Evolutionary conservation across 2,329 filamentous ascomycete species (phyloP).

Genomic region (Metarhizium guizhouense): DNA sequence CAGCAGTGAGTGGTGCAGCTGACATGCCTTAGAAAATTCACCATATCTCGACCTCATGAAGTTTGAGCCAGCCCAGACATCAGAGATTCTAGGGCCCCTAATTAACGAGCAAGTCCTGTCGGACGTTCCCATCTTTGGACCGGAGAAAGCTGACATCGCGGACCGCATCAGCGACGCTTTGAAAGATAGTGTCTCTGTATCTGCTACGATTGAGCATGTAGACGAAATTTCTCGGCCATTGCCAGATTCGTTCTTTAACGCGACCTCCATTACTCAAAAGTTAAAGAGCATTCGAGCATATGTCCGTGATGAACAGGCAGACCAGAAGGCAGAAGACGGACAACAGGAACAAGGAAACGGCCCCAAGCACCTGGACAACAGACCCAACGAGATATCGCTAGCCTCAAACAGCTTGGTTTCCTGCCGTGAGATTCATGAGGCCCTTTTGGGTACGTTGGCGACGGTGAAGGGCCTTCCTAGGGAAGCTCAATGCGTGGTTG

Average conservation of each 20-base stretch:
- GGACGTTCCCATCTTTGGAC: slow-evolving; percentile 48
- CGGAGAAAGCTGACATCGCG: slow-evolving; percentile 34
- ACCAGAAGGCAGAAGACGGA: slow-evolving; percentile 13
- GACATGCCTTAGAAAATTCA: slow-evolving; percentile 30
- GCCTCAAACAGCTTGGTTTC: slow-evolving; percentile 32
- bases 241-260: slow-evolving; percentile 31
- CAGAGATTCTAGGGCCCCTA: slow-evolving; percentile 44
- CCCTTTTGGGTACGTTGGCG: slow-evolving; percentile 36
- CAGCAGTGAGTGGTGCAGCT: slow-evolving; percentile 5
- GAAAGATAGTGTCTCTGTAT: slow-evolving; percentile 22
- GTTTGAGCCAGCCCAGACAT: slow-evolving; percentile 46
- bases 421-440: slow-evolving; percentile 50
- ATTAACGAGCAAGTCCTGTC: slow-evolving; percentile 44
- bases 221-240: slow-evolving; percentile 25
- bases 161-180: slow-evolving; percentile 33
- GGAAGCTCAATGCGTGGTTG: slow-evolving; percentile 42
- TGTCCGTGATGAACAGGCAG: slow-evolving; percentile 20
- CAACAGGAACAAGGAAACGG: slow-evolving; percentile 16
- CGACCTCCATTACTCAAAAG: slow-evolving; percentile 38
- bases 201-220: slow-evolving; percentile 26
- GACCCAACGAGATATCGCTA: slow-evolving; percentile 26
- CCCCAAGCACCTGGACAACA: slow-evolving; percentile 19
- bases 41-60: slow-evolving; percentile 48
- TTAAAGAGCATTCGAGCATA: slow-evolving; percentile 36
- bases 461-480: slow-evolving; percentile 37